phyloP scores from a whole-genome alignment of 768 basidiomycete species.

The Mrakia frigida region DNA sequence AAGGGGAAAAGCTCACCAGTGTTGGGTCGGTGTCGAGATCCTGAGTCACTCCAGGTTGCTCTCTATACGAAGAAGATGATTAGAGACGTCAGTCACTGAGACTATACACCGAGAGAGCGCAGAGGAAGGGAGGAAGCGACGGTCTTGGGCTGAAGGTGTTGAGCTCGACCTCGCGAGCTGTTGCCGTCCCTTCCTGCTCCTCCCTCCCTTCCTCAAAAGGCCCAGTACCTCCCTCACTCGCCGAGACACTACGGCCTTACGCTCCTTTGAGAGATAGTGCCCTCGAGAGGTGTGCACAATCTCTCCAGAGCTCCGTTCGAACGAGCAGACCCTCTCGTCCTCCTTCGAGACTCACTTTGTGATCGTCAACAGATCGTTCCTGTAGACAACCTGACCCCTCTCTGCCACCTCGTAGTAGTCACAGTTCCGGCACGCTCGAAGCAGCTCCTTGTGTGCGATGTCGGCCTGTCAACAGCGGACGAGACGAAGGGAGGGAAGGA shows the following conservation, averaged over 20 bases:
- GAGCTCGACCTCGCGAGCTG: background rate
- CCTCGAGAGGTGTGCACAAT: background rate
- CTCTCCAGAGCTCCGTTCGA: background rate
- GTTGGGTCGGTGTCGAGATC: constrained; percentile 33
- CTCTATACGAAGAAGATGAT: constrained; percentile 8
- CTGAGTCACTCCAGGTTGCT: constrained; percentile 32
- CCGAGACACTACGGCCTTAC: too few species aligned
- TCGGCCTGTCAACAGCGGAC: constrained; percentile 18
- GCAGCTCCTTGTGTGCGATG: constrained; percentile 27
- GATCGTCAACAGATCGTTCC: constrained; percentile 33
- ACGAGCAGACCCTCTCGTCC: background rate
- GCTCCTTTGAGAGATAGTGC: too few species aligned
- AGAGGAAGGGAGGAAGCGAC: background rate
- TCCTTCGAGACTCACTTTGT: constrained; percentile 28
- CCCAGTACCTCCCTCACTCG: background rate
- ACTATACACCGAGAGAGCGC: too few species aligned
- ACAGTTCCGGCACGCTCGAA: constrained; percentile 32
- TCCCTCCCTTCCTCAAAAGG: background rate
- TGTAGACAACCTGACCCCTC: constrained; percentile 25
- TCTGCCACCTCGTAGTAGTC: constrained; percentile 32
- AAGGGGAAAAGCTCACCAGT: constrained; percentile 13
- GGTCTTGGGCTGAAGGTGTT: background rate
- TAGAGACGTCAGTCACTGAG: background rate
- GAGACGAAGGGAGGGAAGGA: background rate
- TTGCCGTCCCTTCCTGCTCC: background rate